phyloP scores from a whole-genome alignment of 768 basidiomycete species.

The Auriscalpium microsporum region DNA sequence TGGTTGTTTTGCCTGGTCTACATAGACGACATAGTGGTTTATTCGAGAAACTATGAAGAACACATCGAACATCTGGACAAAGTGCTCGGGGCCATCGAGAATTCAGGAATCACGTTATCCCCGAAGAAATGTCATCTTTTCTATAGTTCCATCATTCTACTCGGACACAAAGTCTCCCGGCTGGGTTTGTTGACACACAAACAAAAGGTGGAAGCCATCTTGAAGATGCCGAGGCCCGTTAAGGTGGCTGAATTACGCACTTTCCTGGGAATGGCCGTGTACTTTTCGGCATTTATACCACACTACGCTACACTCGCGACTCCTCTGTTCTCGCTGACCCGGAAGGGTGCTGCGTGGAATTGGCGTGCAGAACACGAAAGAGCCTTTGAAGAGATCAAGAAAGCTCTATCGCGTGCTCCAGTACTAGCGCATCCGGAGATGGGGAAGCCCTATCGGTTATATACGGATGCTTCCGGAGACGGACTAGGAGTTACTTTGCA shows the following conservation, averaged over 20 bases:
- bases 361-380: conserved; percentile 15
- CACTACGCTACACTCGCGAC: conserved; percentile 18
- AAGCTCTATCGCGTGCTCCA: conserved; percentile 14
- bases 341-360: conserved; percentile 14
- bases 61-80: conserved; percentile 19
- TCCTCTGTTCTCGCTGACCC: conserved; percentile 17
- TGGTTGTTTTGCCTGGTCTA: conserved; percentile 8
- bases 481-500: conserved; percentile 17
- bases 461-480: conserved; percentile 21
- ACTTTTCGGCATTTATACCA: conserved; percentile 19
- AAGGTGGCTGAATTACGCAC: conserved; percentile 14
- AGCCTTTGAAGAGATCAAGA: conserved; percentile 18
- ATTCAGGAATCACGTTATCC: conserved; percentile 21
- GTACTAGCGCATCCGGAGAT: conserved; percentile 14
- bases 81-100: conserved; percentile 22
- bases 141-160: conserved; percentile 25
- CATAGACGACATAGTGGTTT: conserved; percentile 9
- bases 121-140: conserved; percentile 28
- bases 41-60: conserved; percentile 1
- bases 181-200: conserved; percentile 29
- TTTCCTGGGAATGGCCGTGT: conserved; percentile 22
- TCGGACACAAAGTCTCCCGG: conserved; percentile 32
- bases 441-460: conserved; percentile 15
- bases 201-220: conserved; percentile 30
- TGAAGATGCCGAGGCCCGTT: conserved; percentile 15